phyloP scores from a whole-genome alignment of 1,284 basidiomycete genomes.

The Ceratobasidium theobromae region DNA sequence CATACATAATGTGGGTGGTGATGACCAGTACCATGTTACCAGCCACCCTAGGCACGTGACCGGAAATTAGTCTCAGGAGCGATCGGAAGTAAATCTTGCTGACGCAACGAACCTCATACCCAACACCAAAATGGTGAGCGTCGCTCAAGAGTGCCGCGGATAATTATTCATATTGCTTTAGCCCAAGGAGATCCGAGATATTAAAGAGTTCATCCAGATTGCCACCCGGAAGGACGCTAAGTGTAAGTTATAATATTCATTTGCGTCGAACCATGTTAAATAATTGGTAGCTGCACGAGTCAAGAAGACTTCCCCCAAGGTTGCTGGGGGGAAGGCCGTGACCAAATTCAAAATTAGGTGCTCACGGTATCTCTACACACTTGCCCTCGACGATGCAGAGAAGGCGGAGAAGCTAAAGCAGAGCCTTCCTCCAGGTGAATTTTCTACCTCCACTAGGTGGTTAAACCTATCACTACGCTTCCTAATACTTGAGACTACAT shows the following conservation, averaged over 20 bases:
- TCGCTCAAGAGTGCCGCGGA: background rate
- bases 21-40: background rate
- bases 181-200: constrained; percentile 98
- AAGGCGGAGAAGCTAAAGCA: constrained; percentile 99
- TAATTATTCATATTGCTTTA: constrained; percentile 42
- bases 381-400: constrained; percentile 92
- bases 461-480: background rate
- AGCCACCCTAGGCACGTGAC: constrained; percentile 17
- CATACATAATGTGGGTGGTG: background rate
- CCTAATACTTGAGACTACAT: background rate
- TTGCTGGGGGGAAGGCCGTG: constrained; percentile 71
- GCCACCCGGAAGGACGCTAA: constrained; percentile 73
- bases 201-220: constrained; percentile 98
- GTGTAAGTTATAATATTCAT: constrained; percentile 44
- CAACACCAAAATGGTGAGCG: constrained; percentile 24
- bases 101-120: constrained; percentile 2
- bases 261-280: background rate
- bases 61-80: background rate
- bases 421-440: constrained; percentile 90
- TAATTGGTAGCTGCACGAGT: constrained; percentile 81
- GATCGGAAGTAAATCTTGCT: constrained; percentile 10
- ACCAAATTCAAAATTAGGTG: constrained; percentile 99
- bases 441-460: background rate
- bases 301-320: constrained; percentile 82
- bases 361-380: constrained; percentile 96